These are phyloP conservation scores for Verticillium zaregamsianum DNA, from an alignment of 2,329 filamentous ascomycete genomes.

Conservation along the genomic window DNA sequence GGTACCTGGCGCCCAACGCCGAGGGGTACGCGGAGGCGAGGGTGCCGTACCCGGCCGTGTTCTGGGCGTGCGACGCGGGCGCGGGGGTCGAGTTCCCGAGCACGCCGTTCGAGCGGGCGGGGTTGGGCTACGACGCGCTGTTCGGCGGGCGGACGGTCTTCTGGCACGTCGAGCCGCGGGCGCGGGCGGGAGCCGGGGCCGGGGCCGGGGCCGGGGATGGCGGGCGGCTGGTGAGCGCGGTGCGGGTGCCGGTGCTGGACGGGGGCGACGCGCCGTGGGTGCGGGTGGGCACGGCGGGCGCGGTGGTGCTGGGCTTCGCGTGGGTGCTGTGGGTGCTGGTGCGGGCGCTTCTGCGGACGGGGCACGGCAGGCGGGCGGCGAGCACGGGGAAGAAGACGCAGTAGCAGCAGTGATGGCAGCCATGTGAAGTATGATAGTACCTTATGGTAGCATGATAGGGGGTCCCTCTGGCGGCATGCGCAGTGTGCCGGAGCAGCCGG, in stretches of 20 bases:
- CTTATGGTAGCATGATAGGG: background rate
- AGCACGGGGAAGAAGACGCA: constrained; percentile 10
- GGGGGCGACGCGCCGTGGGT: constrained; percentile 43
- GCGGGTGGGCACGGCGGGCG: constrained; percentile 51
- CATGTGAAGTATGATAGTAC: no score
- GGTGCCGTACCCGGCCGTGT: constrained; percentile 78
- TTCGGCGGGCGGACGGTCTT: constrained; percentile 77
- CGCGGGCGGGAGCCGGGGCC: constrained; percentile 15
- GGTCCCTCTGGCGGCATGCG: background rate
- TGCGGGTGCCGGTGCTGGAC: constrained; percentile 64
- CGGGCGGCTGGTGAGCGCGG: constrained; percentile 43
- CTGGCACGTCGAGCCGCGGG: constrained; percentile 66
- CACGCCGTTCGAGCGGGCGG: constrained; percentile 81
- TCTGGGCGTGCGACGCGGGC: constrained; percentile 80
- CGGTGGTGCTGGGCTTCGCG: constrained; percentile 60
- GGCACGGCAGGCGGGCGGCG: constrained; percentile 18
- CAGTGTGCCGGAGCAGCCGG: background rate
- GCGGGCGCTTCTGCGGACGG: constrained; percentile 28
- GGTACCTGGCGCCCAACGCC: constrained; percentile 66
- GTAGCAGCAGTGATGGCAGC: no score
- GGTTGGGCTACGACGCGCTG: constrained; percentile 79
- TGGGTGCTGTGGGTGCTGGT: constrained; percentile 64
- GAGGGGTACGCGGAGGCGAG: constrained; percentile 50
- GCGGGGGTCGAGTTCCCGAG: constrained; percentile 62
- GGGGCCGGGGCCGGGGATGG: constrained; percentile 2